These are phyloP conservation scores for Peziza echinospora DNA, from an alignment of 495 filamentous ascomycete species.

Conservation along the genomic window DNA sequence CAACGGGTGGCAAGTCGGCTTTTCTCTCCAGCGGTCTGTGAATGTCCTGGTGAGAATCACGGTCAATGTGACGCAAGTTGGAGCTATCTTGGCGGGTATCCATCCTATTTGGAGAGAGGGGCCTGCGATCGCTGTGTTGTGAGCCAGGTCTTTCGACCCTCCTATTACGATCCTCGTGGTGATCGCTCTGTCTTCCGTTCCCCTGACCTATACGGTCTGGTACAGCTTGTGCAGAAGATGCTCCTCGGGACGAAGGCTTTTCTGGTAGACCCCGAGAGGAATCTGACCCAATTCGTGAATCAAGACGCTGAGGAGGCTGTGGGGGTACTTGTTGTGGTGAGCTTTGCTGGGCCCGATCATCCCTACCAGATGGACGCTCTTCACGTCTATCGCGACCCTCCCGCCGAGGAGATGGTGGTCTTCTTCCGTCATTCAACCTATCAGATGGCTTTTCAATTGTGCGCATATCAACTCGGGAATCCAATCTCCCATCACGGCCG, in stretches of 20 bases:
- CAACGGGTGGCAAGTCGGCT: conserved; percentile 4
- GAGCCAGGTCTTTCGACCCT: not conserved
- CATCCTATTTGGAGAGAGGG: conserved; percentile 8
- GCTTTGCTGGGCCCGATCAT: conserved; percentile 2
- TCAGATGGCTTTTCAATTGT: conserved; percentile 14
- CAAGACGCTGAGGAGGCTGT: not conserved
- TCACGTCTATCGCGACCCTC: conserved; percentile 13
- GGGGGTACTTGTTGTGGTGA: not conserved
- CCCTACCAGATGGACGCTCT: conserved; percentile 13
- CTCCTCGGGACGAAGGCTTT: not conserved
- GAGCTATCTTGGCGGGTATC: conserved; percentile 9
- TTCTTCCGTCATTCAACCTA: conserved; percentile 14
- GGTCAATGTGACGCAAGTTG: conserved; percentile 3
- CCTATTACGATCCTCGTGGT: not conserved
- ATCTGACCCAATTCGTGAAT: not conserved
- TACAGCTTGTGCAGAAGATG: not conserved
- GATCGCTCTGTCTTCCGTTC: not conserved
- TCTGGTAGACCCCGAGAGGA: not conserved
- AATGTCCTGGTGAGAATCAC: conserved; percentile 10
- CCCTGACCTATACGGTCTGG: not conserved
- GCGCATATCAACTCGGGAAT: conserved; percentile 8
- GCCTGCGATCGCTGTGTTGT: conserved; percentile 5
- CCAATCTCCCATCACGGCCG: conserved; percentile 12
- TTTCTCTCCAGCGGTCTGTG: conserved; percentile 10
- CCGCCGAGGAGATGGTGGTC: conserved; percentile 10